Percentiles rank a stretch among this genome's conserved stretches.
Evolutionary conservation across 1,139 yeast genomes (phyloP).

Genomic region (Saccharomyces hybrid): DNA sequence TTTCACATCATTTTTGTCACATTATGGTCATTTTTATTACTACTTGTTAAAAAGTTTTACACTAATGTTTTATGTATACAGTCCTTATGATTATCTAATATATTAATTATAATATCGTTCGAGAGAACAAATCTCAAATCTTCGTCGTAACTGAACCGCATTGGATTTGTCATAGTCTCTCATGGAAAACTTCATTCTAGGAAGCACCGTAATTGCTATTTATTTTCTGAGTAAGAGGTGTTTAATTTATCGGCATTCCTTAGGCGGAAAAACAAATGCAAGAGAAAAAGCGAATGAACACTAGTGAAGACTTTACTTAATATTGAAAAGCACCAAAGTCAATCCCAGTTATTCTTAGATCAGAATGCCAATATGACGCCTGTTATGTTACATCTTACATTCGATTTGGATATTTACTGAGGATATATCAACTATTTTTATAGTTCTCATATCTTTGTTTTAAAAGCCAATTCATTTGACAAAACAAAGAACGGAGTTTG

Average conservation of each 20-base stretch:
- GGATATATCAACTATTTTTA: background rate
- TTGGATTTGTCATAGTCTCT: no score
- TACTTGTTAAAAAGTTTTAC: background rate
- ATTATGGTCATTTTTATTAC: conserved; percentile 1
- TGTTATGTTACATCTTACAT: background rate
- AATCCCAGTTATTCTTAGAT: background rate
- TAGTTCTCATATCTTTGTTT: conserved; percentile 10
- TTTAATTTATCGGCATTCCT: no score
- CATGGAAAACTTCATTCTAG: no score
- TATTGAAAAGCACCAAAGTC: no score
- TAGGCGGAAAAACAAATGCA: no score
- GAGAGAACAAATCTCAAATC: background rate
- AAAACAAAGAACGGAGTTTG: conserved; percentile 28
- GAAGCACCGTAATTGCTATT: no score
- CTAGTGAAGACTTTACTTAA: no score
- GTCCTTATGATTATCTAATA: background rate
- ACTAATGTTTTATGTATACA: background rate
- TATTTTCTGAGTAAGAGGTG: no score
- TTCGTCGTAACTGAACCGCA: background rate
- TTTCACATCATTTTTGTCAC: conserved; percentile 3
- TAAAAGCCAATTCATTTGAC: conserved; percentile 1
- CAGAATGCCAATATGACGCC: background rate
- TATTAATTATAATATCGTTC: background rate
- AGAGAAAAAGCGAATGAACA: no score
- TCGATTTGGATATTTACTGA: background rate